Evolutionary conservation across 2,329 filamentous ascomycete species (phyloP).

Genomic region (Nothophaeocryptopus gaeumannii): DNA sequence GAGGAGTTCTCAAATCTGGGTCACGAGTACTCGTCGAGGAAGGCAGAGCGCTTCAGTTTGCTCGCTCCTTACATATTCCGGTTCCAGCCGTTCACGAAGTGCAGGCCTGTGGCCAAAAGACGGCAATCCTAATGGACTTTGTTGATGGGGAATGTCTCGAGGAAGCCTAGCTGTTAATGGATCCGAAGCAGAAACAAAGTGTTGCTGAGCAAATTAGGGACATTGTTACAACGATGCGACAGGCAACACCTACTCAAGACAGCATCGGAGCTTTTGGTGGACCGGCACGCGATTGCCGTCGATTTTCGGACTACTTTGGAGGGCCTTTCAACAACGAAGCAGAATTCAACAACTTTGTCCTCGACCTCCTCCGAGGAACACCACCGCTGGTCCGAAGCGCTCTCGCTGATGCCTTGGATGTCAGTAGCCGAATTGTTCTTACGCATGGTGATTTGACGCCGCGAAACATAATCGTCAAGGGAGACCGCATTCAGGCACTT

Average conservation of each 20-base stretch:
- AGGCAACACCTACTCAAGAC: neutral
- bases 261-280: slow-evolving; percentile 9
- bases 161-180: slow-evolving; percentile 12
- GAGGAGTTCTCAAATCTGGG: neutral
- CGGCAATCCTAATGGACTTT: slow-evolving; percentile 4
- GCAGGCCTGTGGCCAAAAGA: neutral
- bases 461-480: slow-evolving; percentile 22
- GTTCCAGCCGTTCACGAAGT: slow-evolving; percentile 2
- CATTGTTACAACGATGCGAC: slow-evolving; percentile 13
- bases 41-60: slow-evolving; percentile 5
- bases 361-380: slow-evolving; percentile 8
- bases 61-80: slow-evolving; percentile 1
- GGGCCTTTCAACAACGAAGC: slow-evolving; percentile 16
- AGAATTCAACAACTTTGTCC: slow-evolving; percentile 17
- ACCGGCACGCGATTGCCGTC: slow-evolving; percentile 7
- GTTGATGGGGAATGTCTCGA: slow-evolving; percentile 15
- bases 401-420: slow-evolving; percentile 3
- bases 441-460: slow-evolving; percentile 24
- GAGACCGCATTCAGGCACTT: slow-evolving; percentile 13
- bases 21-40: slow-evolving; percentile 4
- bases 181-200: slow-evolving; percentile 4
- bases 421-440: slow-evolving; percentile 13
- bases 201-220: slow-evolving; percentile 11
- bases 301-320: slow-evolving; percentile 7
- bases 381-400: slow-evolving; percentile 8